These are phyloP conservation scores for Penicillium freii DNA, from an alignment of 2,329 filamentous ascomycete species.

Conservation along the genomic window DNA sequence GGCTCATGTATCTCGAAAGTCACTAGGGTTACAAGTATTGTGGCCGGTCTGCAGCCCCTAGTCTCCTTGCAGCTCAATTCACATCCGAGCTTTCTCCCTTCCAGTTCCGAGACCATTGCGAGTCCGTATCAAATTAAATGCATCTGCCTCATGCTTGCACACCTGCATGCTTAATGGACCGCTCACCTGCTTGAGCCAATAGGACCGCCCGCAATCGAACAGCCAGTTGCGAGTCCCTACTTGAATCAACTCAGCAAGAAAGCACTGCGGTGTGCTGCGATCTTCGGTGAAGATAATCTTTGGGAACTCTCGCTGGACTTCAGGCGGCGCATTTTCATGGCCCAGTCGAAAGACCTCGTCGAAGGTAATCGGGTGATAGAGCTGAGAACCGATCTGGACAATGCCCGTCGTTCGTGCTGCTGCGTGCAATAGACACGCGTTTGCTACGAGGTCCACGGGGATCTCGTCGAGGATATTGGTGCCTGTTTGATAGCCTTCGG, in stretches of 20 bases:
- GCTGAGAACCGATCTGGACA: slow-evolving; percentile 31
- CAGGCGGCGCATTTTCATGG: slow-evolving; percentile 20
- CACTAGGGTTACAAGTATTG: neutral
- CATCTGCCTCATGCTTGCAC: slow-evolving; percentile 27
- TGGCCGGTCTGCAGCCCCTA: neutral
- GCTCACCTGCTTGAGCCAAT: slow-evolving; percentile 33
- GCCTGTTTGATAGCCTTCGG: slow-evolving; percentile 28
- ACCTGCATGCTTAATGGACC: slow-evolving; percentile 30
- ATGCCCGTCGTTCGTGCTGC: slow-evolving; percentile 31
- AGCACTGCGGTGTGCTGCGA: slow-evolving; percentile 25
- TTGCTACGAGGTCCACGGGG: slow-evolving; percentile 36
- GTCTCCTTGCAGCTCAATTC: neutral
- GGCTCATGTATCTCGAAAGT: neutral
- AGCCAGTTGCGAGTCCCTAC: slow-evolving; percentile 34
- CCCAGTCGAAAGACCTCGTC: slow-evolving; percentile 27
- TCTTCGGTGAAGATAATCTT: slow-evolving; percentile 31
- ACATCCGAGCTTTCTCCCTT: slow-evolving; percentile 22
- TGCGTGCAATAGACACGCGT: slow-evolving; percentile 32
- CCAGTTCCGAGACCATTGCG: slow-evolving; percentile 21
- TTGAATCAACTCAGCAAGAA: slow-evolving; percentile 34
- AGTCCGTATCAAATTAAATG: slow-evolving; percentile 22
- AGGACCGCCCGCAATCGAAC: slow-evolving; percentile 35
- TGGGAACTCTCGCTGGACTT: slow-evolving; percentile 24
- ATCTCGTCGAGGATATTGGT: slow-evolving; percentile 35
- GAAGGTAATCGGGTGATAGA: slow-evolving; percentile 31